Evolutionary conservation across 345 rosid genomes (phyloP), one percentile per base, ranked within the genome.

Genomic region (Moricandia moricandioides): DNA sequence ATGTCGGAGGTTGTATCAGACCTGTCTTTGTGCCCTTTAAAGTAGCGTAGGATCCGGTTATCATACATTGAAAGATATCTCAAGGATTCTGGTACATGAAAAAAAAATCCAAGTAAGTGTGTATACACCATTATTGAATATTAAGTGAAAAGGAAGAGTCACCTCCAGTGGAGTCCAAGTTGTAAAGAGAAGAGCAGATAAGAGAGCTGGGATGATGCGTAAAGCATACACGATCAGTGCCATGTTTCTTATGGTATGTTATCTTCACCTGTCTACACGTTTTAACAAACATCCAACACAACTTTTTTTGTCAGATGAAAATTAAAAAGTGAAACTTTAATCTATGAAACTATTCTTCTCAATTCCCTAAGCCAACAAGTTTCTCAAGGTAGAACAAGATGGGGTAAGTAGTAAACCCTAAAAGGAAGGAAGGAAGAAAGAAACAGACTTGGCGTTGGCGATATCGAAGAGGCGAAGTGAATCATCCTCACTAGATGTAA

Each of bases 11-110:
- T n/a, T n/a, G n/a, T n/a, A n/a, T n/a, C 80, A 31, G 37, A 90
- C 98, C 97, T 95, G 79, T 89, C 92, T 74, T 86, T 92, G 78
- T 92, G 99, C 21, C 99, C 99, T 84, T 92, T 95, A 81, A 95
- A 95, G 83, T 95, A 92, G 65, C 96, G 99, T 66, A 95, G 99
- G 79, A 89, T 83, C 74, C 99, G 83, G 65, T 95, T 95, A 82
- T 95, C 99, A 31, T 89, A 92, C 97, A 95, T 90, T 6, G 99
- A 95, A 49, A 92, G 83, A 84, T 95, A 95, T 73, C 97, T 84
- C 69, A 95, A 21, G 24, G 13, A 11, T 3, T 29, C 31, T 21
- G 24, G 31, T 29, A 29, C 5, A 29, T 29, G 31, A 29, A 29
- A 29, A 21, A 1, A 21, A 21, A 21, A 21, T 21, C 24, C 24